Conservation (phyloP, 2,329 filamentous ascomycete species). For the Aspergillus brasiliensis region DNA sequence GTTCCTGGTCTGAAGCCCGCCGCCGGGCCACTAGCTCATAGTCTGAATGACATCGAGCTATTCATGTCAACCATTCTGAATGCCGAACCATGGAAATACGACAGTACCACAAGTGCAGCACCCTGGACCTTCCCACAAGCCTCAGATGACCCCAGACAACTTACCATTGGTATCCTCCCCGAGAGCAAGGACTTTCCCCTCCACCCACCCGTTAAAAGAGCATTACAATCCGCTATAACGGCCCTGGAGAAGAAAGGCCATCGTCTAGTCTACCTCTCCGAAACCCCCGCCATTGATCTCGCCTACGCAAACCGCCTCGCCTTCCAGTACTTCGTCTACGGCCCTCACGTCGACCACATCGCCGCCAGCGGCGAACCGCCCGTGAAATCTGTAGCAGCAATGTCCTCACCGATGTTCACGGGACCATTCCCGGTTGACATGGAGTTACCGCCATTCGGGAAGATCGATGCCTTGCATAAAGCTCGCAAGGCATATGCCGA, state of each 20-base stretch:
- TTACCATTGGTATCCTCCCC: constrained; percentile 46
- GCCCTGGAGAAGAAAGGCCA: constrained; percentile 49
- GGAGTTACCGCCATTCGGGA: neutral
- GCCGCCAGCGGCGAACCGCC: neutral
- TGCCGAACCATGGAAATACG: constrained; percentile 49
- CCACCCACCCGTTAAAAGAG: constrained; percentile 52
- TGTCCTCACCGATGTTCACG: neutral
- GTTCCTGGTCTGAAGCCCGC: constrained; percentile 15
- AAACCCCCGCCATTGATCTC: neutral
- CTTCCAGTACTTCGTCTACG: neutral
- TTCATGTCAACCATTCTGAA: constrained; percentile 46
- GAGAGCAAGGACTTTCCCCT: constrained; percentile 37
- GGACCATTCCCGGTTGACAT: neutral
- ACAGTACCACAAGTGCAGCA: constrained; percentile 44
- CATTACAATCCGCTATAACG: constrained; percentile 43
- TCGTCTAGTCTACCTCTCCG: constrained; percentile 32
- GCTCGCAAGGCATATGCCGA: neutral
- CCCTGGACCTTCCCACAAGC: constrained; percentile 47
- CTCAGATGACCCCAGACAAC: neutral
- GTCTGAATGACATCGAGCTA: constrained; percentile 21
- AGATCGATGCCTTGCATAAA: neutral
- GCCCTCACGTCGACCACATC: neutral
- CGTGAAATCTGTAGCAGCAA: neutral
- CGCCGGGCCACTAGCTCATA: constrained; percentile 16
- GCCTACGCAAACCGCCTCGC: neutral